Base-by-base conservation (phyloP, 805 yeast genomes). In the Scheffersomyces coipomensis region DNA sequence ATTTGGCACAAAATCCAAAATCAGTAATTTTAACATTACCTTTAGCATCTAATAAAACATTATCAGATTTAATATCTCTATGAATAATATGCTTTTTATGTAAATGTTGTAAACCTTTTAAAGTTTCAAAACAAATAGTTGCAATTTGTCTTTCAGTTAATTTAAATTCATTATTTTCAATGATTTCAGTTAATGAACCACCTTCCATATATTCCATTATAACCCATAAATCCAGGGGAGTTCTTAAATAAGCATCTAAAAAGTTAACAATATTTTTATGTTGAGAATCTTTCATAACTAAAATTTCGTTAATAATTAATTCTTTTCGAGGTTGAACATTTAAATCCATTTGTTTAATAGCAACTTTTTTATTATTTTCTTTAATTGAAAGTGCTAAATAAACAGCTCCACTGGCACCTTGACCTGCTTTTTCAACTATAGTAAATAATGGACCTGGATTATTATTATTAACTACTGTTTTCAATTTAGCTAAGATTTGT, bases 121-220 rank as follows among this genome's bases (percentile, higher is more conserved):
- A 78, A 0, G 97, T 88, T 59, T 93, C 99, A 43, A 76, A 72
- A 62, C 97, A 91, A 38, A 93, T 88, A 3, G 90, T 80, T 2
- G 97, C 87, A 48, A 95, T 93, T 64, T 95, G 99, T 37, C 81
- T 78, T 62, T 93, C 99, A 13, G 78, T 76, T 51, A 93, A 66
- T 34, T 78, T 74, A 47, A 53, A 61, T 38, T 81, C 82, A 59
- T 90, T 90, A 64, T 89, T 87, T 40, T 89, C 96, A 55, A 95
- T 90, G 29, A 95, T 87, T 66, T 93, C 99, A 0, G 98, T 93
- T 50, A 93, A 70, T 4, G 97, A 86, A 1, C 99, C 99, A 39
- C 99, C 99, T 66, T 95, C 97, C 99, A 93, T 93, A 60, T 82
- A 95, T 63, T 93, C 99, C 99, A 93, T 93, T 23, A 95, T 86